These are phyloP conservation scores for Metschnikowia santaceciliae DNA, from an alignment of 805 yeast genomes.

Conservation along the genomic window DNA sequence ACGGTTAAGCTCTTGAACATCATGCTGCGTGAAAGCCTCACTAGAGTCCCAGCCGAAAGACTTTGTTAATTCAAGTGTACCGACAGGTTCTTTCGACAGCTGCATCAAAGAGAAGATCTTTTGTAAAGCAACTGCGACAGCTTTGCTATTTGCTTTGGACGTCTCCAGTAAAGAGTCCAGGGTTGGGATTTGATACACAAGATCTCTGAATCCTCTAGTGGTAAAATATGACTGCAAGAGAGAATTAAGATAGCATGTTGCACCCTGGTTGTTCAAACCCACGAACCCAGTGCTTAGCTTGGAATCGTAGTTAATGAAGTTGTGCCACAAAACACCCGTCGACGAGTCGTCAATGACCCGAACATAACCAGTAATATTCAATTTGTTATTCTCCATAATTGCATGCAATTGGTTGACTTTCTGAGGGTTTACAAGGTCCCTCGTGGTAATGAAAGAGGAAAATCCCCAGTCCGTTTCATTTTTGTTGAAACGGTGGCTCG, in stretches of 20 bases:
- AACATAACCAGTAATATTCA: slow-evolving; percentile 75
- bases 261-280: slow-evolving; percentile 95
- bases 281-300: slow-evolving; percentile 85
- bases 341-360: slow-evolving; percentile 72
- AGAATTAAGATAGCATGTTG: slow-evolving; percentile 95
- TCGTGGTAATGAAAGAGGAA: slow-evolving; percentile 50
- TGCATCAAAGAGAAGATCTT: slow-evolving; percentile 78
- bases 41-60: slow-evolving; percentile 97
- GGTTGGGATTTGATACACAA: slow-evolving; percentile 89
- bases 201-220: slow-evolving; percentile 74
- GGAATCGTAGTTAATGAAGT: slow-evolving; percentile 78
- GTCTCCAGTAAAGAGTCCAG: slow-evolving; percentile 24
- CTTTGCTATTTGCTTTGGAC: slow-evolving; percentile 25
- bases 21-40: slow-evolving; percentile 97
- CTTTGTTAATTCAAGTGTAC: slow-evolving; percentile 79
- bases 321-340: slow-evolving; percentile 96
- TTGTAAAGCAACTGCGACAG: slow-evolving; percentile 80
- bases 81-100: slow-evolving; percentile 70
- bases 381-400: slow-evolving; percentile 48
- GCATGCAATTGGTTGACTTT: slow-evolving; percentile 25
- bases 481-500: slow-evolving; percentile 74
- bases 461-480: slow-evolving; percentile 96
- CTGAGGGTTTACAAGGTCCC: slow-evolving; percentile 40
- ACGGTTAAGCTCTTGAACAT: slow-evolving; percentile 93
- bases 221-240: slow-evolving; percentile 85